Percentiles rank a stretch among this genome's conserved stretches.
Evolutionary conservation across 176 grass and related monocot genomes (phyloP).

Genomic region (Paspalum notatum): DNA sequence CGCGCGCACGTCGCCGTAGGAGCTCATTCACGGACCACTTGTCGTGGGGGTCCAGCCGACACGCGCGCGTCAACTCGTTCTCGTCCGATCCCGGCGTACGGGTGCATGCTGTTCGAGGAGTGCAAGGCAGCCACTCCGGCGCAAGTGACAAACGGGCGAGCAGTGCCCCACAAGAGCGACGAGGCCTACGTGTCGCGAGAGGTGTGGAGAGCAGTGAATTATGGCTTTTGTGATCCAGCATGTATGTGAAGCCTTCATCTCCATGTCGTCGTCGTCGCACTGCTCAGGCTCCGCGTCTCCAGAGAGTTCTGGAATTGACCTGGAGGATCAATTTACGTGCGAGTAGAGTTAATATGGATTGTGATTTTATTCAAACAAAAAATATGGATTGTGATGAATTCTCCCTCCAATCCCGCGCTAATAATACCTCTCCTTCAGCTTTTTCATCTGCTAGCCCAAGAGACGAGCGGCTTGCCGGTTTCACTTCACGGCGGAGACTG

Average conservation of each 20-base stretch:
- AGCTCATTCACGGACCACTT: not conserved
- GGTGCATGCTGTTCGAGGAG: slow-evolving; percentile 13
- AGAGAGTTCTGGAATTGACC: not conserved
- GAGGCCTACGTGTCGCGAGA: not conserved
- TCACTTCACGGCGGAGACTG: too few relatives aligned
- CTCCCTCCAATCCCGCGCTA: not conserved
- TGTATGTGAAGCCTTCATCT: not conserved
- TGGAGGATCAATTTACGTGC: not conserved
- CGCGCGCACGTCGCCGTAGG: not conserved
- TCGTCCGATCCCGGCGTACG: not conserved
- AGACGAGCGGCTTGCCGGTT: too few relatives aligned
- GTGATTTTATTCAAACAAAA: too few relatives aligned
- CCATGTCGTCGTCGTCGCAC: not conserved
- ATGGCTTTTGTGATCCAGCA: too few relatives aligned
- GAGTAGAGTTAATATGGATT: not conserved
- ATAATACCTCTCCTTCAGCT: too few relatives aligned
- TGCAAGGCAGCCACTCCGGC: not conserved
- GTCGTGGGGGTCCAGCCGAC: not conserved
- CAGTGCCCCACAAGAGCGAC: slow-evolving; percentile 19
- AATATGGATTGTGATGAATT: too few relatives aligned
- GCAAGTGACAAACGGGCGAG: slow-evolving; percentile 18
- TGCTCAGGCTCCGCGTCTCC: not conserved
- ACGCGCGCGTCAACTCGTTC: not conserved
- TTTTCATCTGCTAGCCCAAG: too few relatives aligned
- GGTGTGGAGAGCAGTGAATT: not conserved